Conservation (phyloP, 495 filamentous ascomycete species). For the Thermothielavioides terrestris region DNA sequence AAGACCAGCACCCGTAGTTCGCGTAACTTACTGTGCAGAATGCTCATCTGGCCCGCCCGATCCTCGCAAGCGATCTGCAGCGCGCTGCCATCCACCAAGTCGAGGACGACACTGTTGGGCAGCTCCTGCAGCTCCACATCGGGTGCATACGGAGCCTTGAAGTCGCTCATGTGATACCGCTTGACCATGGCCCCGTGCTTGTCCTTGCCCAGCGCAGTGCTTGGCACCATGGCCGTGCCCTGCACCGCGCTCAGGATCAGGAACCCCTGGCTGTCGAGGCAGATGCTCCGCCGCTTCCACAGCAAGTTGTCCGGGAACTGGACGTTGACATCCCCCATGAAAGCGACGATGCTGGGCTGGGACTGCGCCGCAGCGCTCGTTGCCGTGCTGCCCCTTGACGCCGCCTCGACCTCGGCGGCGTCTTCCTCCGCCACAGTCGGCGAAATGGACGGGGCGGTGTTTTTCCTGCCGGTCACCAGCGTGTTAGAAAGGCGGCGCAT, state of each 20-base stretch:
- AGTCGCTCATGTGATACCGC: slow-evolving; percentile 73
- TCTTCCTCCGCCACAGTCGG: slow-evolving; percentile 59
- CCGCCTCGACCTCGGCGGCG: slow-evolving; percentile 36
- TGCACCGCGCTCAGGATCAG: slow-evolving; percentile 58
- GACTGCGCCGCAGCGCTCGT: slow-evolving; percentile 16
- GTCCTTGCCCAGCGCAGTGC: slow-evolving; percentile 36
- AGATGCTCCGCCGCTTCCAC: slow-evolving; percentile 82
- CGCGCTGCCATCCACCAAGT: slow-evolving; percentile 73
- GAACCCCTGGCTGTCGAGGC: slow-evolving; percentile 67
- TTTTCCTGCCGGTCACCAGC: slow-evolving; percentile 53
- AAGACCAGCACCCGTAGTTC: too few species aligned
- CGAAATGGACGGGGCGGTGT: slow-evolving; percentile 45
- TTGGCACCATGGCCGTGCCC: slow-evolving; percentile 27
- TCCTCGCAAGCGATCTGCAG: slow-evolving; percentile 84
- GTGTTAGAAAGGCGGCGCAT: slow-evolving; percentile 72
- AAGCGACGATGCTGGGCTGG: slow-evolving; percentile 42
- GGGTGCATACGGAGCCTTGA: slow-evolving; percentile 66
- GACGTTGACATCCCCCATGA: slow-evolving; percentile 82
- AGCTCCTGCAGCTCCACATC: slow-evolving; percentile 85
- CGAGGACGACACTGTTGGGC: slow-evolving; percentile 75
- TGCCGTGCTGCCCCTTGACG: slow-evolving; percentile 25
- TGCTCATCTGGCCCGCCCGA: slow-evolving; percentile 56
- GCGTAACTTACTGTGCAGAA: slow-evolving; percentile 59
- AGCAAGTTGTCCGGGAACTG: slow-evolving; percentile 89
- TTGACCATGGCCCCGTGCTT: slow-evolving; percentile 46